Base-by-base conservation (phyloP, 306 rosid species). In the Rosa rugosa region DNA sequence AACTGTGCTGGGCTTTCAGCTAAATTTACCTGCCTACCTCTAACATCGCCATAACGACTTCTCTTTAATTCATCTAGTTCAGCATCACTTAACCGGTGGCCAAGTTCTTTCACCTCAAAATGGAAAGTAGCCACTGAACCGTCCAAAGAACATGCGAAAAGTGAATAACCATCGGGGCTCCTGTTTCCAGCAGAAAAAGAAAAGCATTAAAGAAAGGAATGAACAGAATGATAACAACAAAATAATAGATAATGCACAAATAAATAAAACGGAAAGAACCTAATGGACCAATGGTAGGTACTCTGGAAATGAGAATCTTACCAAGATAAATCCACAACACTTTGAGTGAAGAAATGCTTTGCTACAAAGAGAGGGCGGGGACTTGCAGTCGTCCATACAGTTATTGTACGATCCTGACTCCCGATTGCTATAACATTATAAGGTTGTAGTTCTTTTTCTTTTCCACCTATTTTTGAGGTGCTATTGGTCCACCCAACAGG, bases 251-350 rank as follows among this genome's bases (percentile, higher is more conserved):
- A 34, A 38, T 47, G 31, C 31, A 2, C 4, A 62, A 25, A 62
- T 11, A 11, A 60, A 5, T 40, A 68, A 47, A 40, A 72, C 17
- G 50, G 0, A 78, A 72, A 72, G 38, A 36, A 42, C 60, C 69
- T 57, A 31, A 11, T 63, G 68, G 42, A n/a, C 27, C 18, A 38
- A 59, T 78, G 70, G 23, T 56, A 73, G n/a, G 41, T 20, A 11
- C 5, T 38, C 8, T 14, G 5, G 49, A 56, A 62, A 62, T 51
- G 44, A 83, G 80, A 77, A 63, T 13, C 85, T 72, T 88, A 95
- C 99, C 99, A 95, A 78, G 99, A 95, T 82, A 95, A 86, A 91
- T 95, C 99, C 71, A 95, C 98, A 79, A 95, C 99, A 82, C 99
- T 93, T 80, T 95, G 99, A 62, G 92, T 80, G 73, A 95, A 95